Evolutionary conservation across 2,329 filamentous ascomycete species (phyloP).

Genomic region (Moelleriella libera): DNA sequence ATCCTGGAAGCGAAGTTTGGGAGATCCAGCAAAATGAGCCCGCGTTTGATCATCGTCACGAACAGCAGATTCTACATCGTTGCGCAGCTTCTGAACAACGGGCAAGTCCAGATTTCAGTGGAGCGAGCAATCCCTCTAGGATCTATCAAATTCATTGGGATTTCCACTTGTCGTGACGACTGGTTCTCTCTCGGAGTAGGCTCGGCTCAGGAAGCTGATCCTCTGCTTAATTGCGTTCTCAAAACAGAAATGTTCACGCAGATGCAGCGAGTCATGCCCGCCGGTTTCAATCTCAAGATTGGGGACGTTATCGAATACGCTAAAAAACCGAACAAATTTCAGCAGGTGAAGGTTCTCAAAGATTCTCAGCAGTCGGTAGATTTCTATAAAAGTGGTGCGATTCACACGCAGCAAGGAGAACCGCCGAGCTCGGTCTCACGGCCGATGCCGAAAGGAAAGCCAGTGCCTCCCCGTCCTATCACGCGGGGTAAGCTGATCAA

Average conservation of each 20-base stretch:
- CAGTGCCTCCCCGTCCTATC: conserved; percentile 76
- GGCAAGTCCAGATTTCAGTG: conserved; percentile 64
- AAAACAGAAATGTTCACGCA: conserved; percentile 98
- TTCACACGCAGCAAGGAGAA: conserved; percentile 79
- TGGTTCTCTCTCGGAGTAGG: conserved; percentile 91
- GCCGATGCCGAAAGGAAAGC: conserved; percentile 77
- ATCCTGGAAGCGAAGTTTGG: conserved; percentile 89
- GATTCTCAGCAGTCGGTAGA: conserved; percentile 68
- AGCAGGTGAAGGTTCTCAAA: conserved; percentile 78
- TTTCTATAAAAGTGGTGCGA: conserved; percentile 82
- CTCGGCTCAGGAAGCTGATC: conserved; percentile 84
- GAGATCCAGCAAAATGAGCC: conserved; percentile 84
- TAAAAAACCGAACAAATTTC: conserved; percentile 92
- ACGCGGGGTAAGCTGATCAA: conserved; percentile 86
- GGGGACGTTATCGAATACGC: conserved; percentile 83
- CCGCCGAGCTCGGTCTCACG: conserved; percentile 68
- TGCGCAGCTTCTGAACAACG: conserved; percentile 68
- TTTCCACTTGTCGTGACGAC: conserved; percentile 75
- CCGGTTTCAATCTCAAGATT: conserved; percentile 70
- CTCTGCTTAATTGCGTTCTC: conserved; percentile 83
- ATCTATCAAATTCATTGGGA: conserved; percentile 75
- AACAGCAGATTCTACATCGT: conserved; percentile 81
- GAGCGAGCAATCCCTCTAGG: conserved; percentile 75
- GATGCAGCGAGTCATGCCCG: conserved; percentile 65
- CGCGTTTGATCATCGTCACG: conserved; percentile 73